Base-by-base conservation (phyloP, 768 basidiomycete genomes). In the Tricholoma matsutake region DNA sequence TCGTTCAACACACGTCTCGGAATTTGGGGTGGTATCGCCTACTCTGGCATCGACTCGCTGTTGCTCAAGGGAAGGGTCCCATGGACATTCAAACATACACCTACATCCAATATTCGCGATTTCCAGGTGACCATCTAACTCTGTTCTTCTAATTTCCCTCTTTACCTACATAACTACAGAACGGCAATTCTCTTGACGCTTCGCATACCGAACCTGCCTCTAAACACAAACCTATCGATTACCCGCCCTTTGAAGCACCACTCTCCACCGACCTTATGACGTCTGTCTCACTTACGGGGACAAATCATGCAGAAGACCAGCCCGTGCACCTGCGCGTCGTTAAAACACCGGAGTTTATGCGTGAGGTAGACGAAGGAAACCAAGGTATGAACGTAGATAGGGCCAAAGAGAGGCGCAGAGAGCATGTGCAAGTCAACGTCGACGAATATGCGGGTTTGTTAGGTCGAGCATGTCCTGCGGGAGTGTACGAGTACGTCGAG, bases 271-370 rank as follows among this genome's bases (percentile, higher is more conserved):
- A 98, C 71, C 79, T 99, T 68, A 80, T 98, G 72, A 98, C 94
- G 0, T 91, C 90, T 34, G 83, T 99, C 37, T 82, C 91, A 2
- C 81, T 97, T 47, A 97, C 96, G 6, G 92, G 91, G 0, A 98
- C 96, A 14, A 96, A 96, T 70, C 96, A 98, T 69, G 88, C 91
- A n/a, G 96, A 99, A 72, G 94, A 98, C 72, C 94, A 98, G 72
- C 94, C 89, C 2, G 79, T 93, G 13, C 97, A 99, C 75, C 79
- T 98, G 53, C 81, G 89, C 32, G 84, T 97, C 3, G 71, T 86
- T 53, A 67, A 68, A 31, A 78, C 76, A 1, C 58, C 52, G 1
- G 66, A 69, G 31, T 78, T 68, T 39, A 62, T 75, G 1, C 62
- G 68, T 4, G 70, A 71, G 43, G 6, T 69, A 4, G 71, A 67